A percentile compares a stretch with the other conserved stretches of the same genome.
These are phyloP conservation scores for Trichosanthes truncata DNA, from an alignment of 306 rosid genomes.

Conservation along the genomic window DNA sequence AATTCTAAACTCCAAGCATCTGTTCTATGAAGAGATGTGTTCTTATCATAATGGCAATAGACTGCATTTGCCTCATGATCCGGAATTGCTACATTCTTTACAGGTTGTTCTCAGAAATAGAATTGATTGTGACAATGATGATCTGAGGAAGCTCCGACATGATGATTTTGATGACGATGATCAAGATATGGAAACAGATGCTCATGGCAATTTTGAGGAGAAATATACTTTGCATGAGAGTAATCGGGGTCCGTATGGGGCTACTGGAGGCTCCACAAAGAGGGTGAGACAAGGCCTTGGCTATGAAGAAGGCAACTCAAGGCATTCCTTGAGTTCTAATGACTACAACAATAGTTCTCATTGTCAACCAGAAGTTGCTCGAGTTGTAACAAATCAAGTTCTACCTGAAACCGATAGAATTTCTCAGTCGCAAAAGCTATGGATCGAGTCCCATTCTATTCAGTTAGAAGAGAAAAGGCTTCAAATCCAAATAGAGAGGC, in stretches of 20 bases:
- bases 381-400: constrained; percentile 31
- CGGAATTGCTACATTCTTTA: background rate
- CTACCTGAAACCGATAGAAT: background rate
- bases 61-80: background rate
- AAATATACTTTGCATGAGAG: constrained; percentile 7
- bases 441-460: constrained; percentile 47
- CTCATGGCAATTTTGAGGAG: constrained; percentile 42
- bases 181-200: constrained; percentile 36
- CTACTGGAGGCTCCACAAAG: constrained; percentile 22
- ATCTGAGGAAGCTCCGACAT: background rate
- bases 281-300: constrained; percentile 33
- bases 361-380: constrained; percentile 24
- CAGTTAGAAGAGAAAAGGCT: constrained; percentile 69
- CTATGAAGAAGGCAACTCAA: constrained; percentile 27
- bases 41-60: background rate
- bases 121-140: background rate
- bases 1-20: background rate
- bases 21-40: background rate
- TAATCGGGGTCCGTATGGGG: background rate
- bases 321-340: background rate
- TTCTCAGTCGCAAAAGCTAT: constrained; percentile 36
- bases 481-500: constrained; percentile 50
- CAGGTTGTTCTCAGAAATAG: background rate
- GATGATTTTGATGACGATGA: constrained; percentile 40
- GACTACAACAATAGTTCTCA: constrained; percentile 2